Conservation (phyloP, 2,329 filamentous ascomycete species). For the Penicillium italicum region DNA sequence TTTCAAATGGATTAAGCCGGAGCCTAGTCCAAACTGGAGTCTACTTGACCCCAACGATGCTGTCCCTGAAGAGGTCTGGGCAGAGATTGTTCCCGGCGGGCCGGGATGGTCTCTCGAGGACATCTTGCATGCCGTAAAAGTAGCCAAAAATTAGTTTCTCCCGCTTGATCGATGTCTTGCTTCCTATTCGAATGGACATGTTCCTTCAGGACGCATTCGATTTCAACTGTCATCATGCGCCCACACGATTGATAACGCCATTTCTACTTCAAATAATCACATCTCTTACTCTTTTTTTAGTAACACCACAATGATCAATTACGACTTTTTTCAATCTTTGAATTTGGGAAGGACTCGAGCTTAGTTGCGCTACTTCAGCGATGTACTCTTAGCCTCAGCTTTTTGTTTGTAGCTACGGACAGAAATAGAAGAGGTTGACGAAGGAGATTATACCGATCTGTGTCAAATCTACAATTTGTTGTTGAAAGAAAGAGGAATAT, state of each 20-base stretch:
- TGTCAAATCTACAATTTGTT: not conserved
- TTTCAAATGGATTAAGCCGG: conserved; percentile 92
- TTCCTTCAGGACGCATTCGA: not conserved
- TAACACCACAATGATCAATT: not conserved
- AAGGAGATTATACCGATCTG: not conserved
- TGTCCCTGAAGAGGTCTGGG: conserved; percentile 65
- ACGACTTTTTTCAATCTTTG: not conserved
- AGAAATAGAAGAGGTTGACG: not conserved
- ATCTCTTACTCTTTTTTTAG: not conserved
- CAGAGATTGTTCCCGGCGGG: conserved; percentile 61
- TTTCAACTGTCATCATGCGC: not conserved
- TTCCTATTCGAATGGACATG: not conserved
- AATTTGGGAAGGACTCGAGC: not conserved
- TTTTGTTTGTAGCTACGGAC: not conserved
- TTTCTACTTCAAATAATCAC: not conserved
- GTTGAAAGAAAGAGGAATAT: not conserved
- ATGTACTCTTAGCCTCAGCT: not conserved
- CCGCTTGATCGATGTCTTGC: not conserved
- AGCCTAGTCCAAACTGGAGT: conserved; percentile 84
- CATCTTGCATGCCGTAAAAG: conserved; percentile 51
- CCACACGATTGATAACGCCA: not conserved
- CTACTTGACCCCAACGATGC: conserved; percentile 60
- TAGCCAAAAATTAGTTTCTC: conserved; percentile 19
- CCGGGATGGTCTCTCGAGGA: conserved; percentile 61
- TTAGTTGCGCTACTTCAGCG: not conserved